These are phyloP conservation scores for Aspergillus sp. DNA, from an alignment of 2,329 filamentous ascomycete genomes.

Conservation along the genomic window DNA sequence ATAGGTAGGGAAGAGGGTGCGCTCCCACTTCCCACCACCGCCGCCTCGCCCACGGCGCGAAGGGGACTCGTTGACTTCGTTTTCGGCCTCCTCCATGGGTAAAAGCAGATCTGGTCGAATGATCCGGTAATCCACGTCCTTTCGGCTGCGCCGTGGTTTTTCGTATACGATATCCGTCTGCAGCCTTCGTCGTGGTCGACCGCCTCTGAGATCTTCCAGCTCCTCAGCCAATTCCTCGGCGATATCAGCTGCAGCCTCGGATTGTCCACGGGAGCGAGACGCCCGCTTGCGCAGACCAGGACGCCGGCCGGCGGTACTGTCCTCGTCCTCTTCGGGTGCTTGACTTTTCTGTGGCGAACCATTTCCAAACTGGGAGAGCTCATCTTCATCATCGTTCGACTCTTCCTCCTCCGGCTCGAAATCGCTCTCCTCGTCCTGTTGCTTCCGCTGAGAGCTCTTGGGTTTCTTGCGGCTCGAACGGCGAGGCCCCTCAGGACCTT, in stretches of 20 bases:
- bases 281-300: constrained; percentile 52
- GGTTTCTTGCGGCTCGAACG: constrained; percentile 42
- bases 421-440: constrained; percentile 55
- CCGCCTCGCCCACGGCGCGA: constrained; percentile 66
- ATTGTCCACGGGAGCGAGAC: constrained; percentile 44
- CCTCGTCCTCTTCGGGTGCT: constrained; percentile 46
- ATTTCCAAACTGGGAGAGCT: constrained; percentile 52
- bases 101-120: constrained; percentile 69
- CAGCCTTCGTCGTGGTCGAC: constrained; percentile 40
- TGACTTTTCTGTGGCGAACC: constrained; percentile 42
- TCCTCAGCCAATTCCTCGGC: constrained; percentile 60
- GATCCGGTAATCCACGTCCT: constrained; percentile 82
- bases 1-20: constrained; percentile 81
- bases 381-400: constrained; percentile 52
- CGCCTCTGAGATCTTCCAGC: constrained; percentile 52
- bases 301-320: constrained; percentile 49
- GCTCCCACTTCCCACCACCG: constrained; percentile 64
- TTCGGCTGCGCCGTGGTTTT: constrained; percentile 56
- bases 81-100: constrained; percentile 72
- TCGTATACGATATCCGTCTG: constrained; percentile 38
- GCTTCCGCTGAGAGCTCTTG: constrained; percentile 46
- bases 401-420: constrained; percentile 62
- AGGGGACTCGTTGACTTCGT: constrained; percentile 66
- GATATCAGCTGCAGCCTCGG: constrained; percentile 49
- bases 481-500: constrained; percentile 24